A percentile compares a stretch with the other conserved stretches of the same genome.
phyloP scores from a whole-genome alignment of 2,329 filamentous ascomycete species.

The Teratosphaeria gauchensis region DNA sequence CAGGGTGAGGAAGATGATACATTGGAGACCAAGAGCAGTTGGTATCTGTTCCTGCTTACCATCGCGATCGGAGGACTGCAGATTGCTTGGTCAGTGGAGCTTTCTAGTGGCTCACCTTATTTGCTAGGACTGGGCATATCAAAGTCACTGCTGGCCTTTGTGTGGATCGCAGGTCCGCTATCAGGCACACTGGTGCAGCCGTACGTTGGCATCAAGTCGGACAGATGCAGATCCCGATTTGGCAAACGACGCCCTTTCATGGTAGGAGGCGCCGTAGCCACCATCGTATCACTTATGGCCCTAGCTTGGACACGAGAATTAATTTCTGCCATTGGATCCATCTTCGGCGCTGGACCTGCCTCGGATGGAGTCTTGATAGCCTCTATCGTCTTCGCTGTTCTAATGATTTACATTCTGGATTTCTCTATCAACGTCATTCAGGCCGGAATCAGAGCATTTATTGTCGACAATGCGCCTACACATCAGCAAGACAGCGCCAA shows the following conservation, averaged over 20 bases:
- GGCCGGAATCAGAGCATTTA: slow-evolving; percentile 82
- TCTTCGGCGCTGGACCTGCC: slow-evolving; percentile 62
- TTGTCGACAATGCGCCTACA: slow-evolving; percentile 82
- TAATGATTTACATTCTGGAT: slow-evolving; percentile 83
- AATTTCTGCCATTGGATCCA: slow-evolving; percentile 52
- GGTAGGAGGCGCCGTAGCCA: slow-evolving; percentile 39
- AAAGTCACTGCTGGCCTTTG: slow-evolving; percentile 42
- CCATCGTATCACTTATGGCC: slow-evolving; percentile 40
- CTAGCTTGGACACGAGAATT: slow-evolving; percentile 43
- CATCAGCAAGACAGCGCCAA: slow-evolving; percentile 93
- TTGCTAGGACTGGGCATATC: slow-evolving; percentile 43
- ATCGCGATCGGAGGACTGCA: slow-evolving; percentile 79
- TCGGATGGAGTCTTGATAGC: slow-evolving; percentile 45
- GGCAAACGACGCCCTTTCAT: slow-evolving; percentile 46
- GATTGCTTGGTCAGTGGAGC: slow-evolving; percentile 90
- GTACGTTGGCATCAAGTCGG: slow-evolving; percentile 45
- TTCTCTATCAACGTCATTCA: slow-evolving; percentile 95
- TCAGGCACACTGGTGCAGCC: slow-evolving; percentile 46
- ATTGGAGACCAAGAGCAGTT: slow-evolving; percentile 56
- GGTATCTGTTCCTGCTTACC: slow-evolving; percentile 79
- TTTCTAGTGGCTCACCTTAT: slow-evolving; percentile 75
- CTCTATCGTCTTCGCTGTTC: slow-evolving; percentile 67
- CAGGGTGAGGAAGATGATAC: slow-evolving; percentile 5
- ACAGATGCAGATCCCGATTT: slow-evolving; percentile 38
- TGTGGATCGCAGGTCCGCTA: slow-evolving; percentile 48